Conservation (phyloP, 1,284 basidiomycete species). For the Malassezia japonica region DNA sequence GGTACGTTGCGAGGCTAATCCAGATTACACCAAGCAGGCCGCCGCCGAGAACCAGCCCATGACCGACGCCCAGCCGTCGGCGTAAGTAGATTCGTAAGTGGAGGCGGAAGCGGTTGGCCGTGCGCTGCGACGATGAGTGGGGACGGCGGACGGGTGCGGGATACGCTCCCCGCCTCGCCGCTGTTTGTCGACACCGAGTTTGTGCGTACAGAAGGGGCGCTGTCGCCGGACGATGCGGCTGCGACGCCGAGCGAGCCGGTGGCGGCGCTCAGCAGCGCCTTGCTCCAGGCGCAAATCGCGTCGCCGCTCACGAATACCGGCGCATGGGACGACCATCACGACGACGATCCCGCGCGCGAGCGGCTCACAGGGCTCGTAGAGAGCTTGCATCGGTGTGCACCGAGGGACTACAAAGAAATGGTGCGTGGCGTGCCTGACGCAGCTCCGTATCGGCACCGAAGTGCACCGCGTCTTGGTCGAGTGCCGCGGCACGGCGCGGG, state of each 20-base stretch:
- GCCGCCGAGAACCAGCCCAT: slow-evolving; percentile 17
- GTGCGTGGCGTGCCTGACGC: neutral
- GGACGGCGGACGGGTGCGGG: neutral
- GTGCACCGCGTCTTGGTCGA: slow-evolving; percentile 28
- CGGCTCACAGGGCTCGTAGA: neutral
- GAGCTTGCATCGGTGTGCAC: neutral
- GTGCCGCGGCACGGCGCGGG: slow-evolving; percentile 7
- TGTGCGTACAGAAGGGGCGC: too few species aligned
- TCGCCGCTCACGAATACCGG: neutral
- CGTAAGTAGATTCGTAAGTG: neutral
- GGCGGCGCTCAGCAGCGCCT: neutral
- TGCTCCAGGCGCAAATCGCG: slow-evolving; percentile 1
- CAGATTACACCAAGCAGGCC: slow-evolving; percentile 35
- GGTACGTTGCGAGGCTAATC: slow-evolving; percentile 11
- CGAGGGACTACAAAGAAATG: neutral
- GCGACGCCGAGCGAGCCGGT: neutral
- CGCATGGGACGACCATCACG: neutral
- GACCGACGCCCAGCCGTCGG: slow-evolving; percentile 10
- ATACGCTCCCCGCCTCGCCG: neutral
- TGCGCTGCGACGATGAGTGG: neutral
- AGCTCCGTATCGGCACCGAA: slow-evolving; percentile 29
- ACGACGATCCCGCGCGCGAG: neutral
- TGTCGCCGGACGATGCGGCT: too few species aligned
- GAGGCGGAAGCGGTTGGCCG: neutral
- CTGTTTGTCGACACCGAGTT: neutral